Evolutionary conservation across 768 basidiomycete genomes (phyloP), one percentile per base, ranked within the genome.

Genomic region (Lentinula lateritia): DNA sequence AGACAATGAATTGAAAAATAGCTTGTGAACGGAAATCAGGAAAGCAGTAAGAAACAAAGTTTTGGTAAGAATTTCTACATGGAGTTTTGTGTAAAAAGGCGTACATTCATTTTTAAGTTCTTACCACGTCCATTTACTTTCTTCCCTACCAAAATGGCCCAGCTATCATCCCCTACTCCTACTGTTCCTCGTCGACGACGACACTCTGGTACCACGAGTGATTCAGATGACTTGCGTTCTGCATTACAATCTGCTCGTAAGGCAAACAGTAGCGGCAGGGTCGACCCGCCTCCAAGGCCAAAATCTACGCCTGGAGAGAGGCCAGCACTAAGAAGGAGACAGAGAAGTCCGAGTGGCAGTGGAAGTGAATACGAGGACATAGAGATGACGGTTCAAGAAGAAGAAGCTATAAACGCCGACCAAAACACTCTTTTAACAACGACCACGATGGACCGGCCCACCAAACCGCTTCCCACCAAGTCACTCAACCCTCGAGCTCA

Each of bases 241-340:
- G 59, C 59, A 5, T 52, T 52, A 34, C 50, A 50, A 28, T 43
- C n/a, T 16, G 50, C 48, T 52, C 59, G 59, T 32, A 52, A 46
- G n/a, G 38, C 20, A 18, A 46, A 52, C 62, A 58, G 62, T 36
- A 64, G 60, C n/a, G 69, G 72, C 43, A 35, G 60, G 9, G 66
- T 82, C 23, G 67, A 75, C 1, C 83, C 85, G 6, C 86, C 85
- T 6, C 88, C 86, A 3, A 81, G 89, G 18, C 89, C 89, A 18
- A 89, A 91, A 70, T 89, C 87, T 13, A 88, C 89, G 0, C 89
- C 89, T 2, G 76, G 85, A 34, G 86, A 89, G 66, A 80, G 87
- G 3, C 81, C 80, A 1, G 75, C 75, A 5, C 80, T 74, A 53
- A 78, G 77, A 48, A 75, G 79, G 50, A 76, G 82, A 41, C 77